These are phyloP conservation scores for Cyclotella distinguenda DNA, from an alignment of 108 stramenopile genomes.

Conservation along the genomic window DNA sequence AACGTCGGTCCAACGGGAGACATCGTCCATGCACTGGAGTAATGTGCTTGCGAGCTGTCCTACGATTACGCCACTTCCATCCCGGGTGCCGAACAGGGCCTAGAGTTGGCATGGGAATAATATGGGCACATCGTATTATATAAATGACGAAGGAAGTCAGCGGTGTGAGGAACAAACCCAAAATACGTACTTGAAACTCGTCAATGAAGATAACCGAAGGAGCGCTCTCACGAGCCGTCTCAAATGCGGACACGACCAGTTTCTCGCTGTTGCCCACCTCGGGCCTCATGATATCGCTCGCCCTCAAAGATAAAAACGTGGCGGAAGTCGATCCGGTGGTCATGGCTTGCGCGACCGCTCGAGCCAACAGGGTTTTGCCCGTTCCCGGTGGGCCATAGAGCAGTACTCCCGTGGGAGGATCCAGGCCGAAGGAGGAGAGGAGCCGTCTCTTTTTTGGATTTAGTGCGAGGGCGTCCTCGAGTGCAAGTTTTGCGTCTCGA, in stretches of 20 bases:
- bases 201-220: conserved; percentile 84
- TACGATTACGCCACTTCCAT: conserved; percentile 47
- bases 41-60: conserved; percentile 69
- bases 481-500: conserved; percentile 65
- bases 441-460: conserved; percentile 53
- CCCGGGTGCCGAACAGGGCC: conserved; percentile 74
- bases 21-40: conserved; percentile 78
- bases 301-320: conserved; percentile 71
- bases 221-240: conserved; percentile 65
- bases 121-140: neutral
- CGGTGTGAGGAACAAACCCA: neutral
- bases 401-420: conserved; percentile 70
- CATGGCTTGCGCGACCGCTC: conserved; percentile 60
- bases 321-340: conserved; percentile 30
- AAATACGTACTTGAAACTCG: conserved; percentile 67
- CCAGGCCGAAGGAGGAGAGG: conserved; percentile 55
- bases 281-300: conserved; percentile 69
- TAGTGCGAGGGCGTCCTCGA: conserved; percentile 74
- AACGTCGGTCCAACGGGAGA: conserved; percentile 60
- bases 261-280: conserved; percentile 85
- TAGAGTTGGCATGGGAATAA: neutral
- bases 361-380: conserved; percentile 86
- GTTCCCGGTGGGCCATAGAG: conserved; percentile 81
- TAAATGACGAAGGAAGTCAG: neutral
- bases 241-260: conserved; percentile 70